phyloP scores from a whole-genome alignment of 2,329 filamentous ascomycete genomes.

The Diaporthe batatas region DNA sequence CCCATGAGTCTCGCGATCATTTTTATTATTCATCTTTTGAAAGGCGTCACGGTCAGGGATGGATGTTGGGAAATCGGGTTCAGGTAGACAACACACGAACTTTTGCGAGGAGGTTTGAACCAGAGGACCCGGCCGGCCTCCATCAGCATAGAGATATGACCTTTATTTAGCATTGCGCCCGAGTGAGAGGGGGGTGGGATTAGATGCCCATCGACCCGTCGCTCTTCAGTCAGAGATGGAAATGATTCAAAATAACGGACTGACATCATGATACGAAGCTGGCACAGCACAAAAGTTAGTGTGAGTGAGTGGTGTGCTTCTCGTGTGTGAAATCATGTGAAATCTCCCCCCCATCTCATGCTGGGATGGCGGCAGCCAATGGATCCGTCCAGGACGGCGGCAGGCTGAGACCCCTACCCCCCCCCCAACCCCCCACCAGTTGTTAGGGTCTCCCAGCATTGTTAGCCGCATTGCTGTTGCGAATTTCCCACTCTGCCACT shows the following conservation, averaged over 20 bases:
- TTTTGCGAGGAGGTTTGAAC: constrained; percentile 22
- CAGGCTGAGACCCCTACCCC: constrained; percentile 26
- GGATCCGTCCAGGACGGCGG: background rate
- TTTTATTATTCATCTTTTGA: background rate
- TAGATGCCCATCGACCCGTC: constrained; percentile 16
- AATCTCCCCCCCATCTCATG: constrained; percentile 5
- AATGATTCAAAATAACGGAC: background rate
- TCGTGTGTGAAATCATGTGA: constrained; percentile 2
- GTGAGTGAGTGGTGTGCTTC: background rate
- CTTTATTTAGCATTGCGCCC: constrained; percentile 29
- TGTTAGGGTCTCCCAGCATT: background rate
- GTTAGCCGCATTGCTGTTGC: constrained; percentile 28
- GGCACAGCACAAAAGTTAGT: background rate
- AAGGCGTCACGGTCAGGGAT: constrained; percentile 35
- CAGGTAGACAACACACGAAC: constrained; percentile 39
- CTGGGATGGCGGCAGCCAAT: constrained; percentile 21
- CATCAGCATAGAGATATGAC: constrained; percentile 27
- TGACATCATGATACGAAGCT: constrained; percentile 27
- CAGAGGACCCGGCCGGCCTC: background rate
- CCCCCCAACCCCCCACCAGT: constrained; percentile 22
- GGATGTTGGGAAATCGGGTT: constrained; percentile 28
- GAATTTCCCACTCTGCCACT: constrained; percentile 17
- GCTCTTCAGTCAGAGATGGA: background rate
- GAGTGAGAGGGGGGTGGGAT: background rate
- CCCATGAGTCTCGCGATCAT: background rate